Base-by-base conservation (phyloP, 306 rosid species). In the Clitoria ternatea region DNA sequence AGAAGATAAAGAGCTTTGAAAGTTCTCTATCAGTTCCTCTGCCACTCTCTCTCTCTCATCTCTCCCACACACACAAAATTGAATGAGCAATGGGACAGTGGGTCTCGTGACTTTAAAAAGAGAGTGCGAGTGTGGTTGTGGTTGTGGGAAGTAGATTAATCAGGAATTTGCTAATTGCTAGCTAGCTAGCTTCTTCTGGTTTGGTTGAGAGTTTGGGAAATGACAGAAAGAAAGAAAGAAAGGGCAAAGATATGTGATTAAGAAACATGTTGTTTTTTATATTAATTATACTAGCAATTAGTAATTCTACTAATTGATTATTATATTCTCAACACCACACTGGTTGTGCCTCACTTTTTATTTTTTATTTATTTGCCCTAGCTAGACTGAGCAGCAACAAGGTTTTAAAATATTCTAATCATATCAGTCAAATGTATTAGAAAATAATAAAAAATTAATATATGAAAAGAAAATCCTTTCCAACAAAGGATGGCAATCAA, bases 1-100 rank as follows among this genome's bases (percentile, higher is more conserved):
- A 79, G 86, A 87, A 87, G 92, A 91, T 81, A 90, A 86, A 82
- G 97, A 89, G 97, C 85, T 86, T 90, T 94, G 95, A 94, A 90
- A 91, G 95, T 91, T 91, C 90, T 89, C 99, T 87, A 91, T 94
- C 97, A 89, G 99, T 94, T 91, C 79, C 45, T 89, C 96, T 92
- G 98, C 94, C 97, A 89, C 88, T 44, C 81, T 49, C 37, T 68
- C 82, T 35, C 79, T 32, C 65, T 74, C 79, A 8, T 72, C 68
- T 14, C 63, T 32, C 70, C 69, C 45, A n/a, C 59, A 26, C 75
- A 45, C 77, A 75, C 48, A 30, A 70, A 84, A 79, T 75, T 82
- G 83, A 87, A 88, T 77, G 85, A 84, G 72, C 88, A 77, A 83
- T 75, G 74, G 77, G 87, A 79, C 88, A 85, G 87, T 72, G 82